phyloP scores from a whole-genome alignment of 164 flowering plant species.

The Vitis riparia region DNA sequence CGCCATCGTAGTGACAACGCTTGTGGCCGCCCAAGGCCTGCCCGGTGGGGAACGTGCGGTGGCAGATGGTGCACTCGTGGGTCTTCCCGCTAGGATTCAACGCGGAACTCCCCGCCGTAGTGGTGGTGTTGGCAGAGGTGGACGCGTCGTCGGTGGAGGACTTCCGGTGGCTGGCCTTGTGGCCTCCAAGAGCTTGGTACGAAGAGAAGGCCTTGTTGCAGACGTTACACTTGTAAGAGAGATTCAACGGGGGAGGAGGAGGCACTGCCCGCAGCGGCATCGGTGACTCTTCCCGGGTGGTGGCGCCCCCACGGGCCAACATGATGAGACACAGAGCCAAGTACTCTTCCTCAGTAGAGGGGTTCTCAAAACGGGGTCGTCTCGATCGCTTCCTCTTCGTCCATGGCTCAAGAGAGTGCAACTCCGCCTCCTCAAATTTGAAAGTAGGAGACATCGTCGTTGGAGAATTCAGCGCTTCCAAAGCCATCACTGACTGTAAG shows the following conservation, averaged over 20 bases:
- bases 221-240: slow-evolving; percentile 41
- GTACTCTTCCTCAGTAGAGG: slow-evolving; percentile 41
- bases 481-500: slow-evolving; percentile 24
- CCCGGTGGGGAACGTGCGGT: slow-evolving; percentile 66
- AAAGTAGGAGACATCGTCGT: slow-evolving; percentile 1
- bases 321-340: slow-evolving; percentile 52
- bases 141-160: too few species aligned
- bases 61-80: slow-evolving; percentile 37
- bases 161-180: too few species aligned
- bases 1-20: slow-evolving; percentile 51
- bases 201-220: too few species aligned
- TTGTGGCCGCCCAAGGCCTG: slow-evolving; percentile 80
- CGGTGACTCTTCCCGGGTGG: neutral
- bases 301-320: slow-evolving; percentile 36
- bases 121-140: too few species aligned
- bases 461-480: slow-evolving; percentile 39
- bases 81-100: too few species aligned
- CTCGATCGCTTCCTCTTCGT: slow-evolving; percentile 35
- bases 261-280: slow-evolving; percentile 2
- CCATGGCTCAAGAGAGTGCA: slow-evolving; percentile 20
- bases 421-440: neutral
- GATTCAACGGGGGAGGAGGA: slow-evolving; percentile 21
- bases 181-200: too few species aligned
- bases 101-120: too few species aligned
- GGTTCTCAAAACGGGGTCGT: slow-evolving; percentile 24